Evolutionary conservation across 2,329 filamentous ascomycete species (phyloP).

Genomic region (Lecanicillium sp.): DNA sequence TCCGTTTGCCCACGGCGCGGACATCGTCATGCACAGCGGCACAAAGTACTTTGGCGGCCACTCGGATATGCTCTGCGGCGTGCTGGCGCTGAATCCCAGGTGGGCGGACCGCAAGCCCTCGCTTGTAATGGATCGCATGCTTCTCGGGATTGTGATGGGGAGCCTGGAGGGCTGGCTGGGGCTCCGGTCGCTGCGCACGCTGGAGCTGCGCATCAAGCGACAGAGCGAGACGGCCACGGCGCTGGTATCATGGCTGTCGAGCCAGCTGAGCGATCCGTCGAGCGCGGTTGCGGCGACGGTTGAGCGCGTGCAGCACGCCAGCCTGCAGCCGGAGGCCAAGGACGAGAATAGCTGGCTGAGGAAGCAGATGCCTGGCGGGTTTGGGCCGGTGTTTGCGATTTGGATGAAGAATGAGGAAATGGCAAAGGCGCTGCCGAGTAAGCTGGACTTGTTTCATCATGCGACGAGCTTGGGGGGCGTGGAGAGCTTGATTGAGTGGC

Average conservation of each 20-base stretch:
- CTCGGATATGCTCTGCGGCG: slow-evolving; percentile 85
- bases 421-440: slow-evolving; percentile 66
- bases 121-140: slow-evolving; percentile 62
- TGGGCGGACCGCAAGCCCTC: slow-evolving; percentile 31
- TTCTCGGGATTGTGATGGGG: slow-evolving; percentile 78
- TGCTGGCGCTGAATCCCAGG: slow-evolving; percentile 56
- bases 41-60: slow-evolving; percentile 97
- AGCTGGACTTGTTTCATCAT: slow-evolving; percentile 79
- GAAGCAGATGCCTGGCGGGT: slow-evolving; percentile 86
- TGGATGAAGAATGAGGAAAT: slow-evolving; percentile 49
- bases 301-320: slow-evolving; percentile 63
- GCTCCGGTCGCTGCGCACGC: slow-evolving; percentile 73
- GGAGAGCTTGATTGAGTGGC: slow-evolving; percentile 95
- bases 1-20: slow-evolving; percentile 72
- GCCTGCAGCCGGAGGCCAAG: slow-evolving; percentile 57
- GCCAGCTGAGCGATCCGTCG: slow-evolving; percentile 29
- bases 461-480: slow-evolving; percentile 91
- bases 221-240: slow-evolving; percentile 64
- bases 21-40: slow-evolving; percentile 84
- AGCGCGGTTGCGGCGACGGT: slow-evolving; percentile 46
- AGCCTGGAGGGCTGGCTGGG: slow-evolving; percentile 89
- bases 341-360: slow-evolving; percentile 62
- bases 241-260: slow-evolving; percentile 65
- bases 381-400: slow-evolving; percentile 80
- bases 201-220: slow-evolving; percentile 72